A percentile compares a stretch with the other conserved stretches of the same genome.
Evolutionary conservation across 768 basidiomycete genomes (phyloP).

Genomic region (Omphalotus guepiniiformis): DNA sequence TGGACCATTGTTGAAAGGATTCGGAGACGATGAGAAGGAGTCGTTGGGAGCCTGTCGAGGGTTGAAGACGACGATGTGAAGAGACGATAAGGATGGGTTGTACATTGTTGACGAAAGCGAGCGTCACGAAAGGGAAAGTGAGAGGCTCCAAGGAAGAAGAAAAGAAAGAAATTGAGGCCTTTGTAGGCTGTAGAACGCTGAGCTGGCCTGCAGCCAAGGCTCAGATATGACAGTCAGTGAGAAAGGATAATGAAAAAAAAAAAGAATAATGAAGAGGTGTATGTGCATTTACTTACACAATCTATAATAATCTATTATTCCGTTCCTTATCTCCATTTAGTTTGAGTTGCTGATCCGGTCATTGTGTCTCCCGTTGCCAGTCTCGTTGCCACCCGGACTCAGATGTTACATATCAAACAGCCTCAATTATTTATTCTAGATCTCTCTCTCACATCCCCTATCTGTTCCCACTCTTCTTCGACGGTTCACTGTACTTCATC

Average conservation of each 20-base stretch:
- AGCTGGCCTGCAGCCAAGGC: not conserved
- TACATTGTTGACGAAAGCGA: no score
- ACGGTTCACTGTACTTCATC: constrained; percentile 1
- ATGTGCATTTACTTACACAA: no score
- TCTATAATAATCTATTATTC: no score
- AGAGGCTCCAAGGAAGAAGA: not conserved
- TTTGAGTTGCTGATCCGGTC: no score
- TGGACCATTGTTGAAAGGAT: not conserved
- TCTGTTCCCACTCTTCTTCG: not conserved
- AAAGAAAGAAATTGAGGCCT: not conserved
- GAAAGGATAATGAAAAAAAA: no score
- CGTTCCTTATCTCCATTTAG: no score
- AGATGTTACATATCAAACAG: not conserved
- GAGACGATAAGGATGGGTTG: no score
- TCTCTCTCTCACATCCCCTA: no score
- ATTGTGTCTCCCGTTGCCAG: not conserved
- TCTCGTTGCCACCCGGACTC: not conserved
- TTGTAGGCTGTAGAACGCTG: not conserved
- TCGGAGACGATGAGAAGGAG: not conserved
- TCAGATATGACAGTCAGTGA: not conserved
- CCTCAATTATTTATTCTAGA: not conserved
- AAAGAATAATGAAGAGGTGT: no score
- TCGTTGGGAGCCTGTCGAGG: not conserved
- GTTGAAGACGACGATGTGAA: no score
- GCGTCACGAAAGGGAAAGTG: not conserved